Evolutionary conservation across 169 alveolate species (phyloP), one percentile per base, ranked within the genome.

Genomic region (Perkinsus olseni): DNA sequence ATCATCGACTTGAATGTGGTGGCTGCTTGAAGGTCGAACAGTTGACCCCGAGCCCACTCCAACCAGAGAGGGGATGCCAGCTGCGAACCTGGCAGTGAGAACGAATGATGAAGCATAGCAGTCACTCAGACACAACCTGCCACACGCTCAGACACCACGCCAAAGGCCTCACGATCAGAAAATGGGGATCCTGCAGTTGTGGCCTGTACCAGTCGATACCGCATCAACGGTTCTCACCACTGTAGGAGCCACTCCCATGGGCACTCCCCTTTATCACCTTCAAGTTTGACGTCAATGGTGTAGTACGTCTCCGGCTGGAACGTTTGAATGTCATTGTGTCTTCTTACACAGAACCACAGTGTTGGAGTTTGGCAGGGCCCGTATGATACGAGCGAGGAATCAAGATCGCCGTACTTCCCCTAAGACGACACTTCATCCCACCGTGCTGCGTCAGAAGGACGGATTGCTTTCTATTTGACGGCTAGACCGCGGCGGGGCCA

Each of bases 331-430:
- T 96, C 98, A 92, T 99, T 99, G 93, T 98, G 97, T 94, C 99
- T 95, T 93, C 97, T 96, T 0, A 99, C 99, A 95, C 99, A 97
- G 95, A 99, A 98, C 96, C 98, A 98, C 50, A 99, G 97, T 0
- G 99, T 99, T 0, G 99, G 99, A 45, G 99, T 98, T 96, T 99
- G 98, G 93, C 99, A 99, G 21, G 99, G 99, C 0, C 99, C 99
- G 95, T 98, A 99, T 8, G 99, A 97, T 24, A 99, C 95, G 93
- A 97, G 96, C 39, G 96, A 96, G 92, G 97, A 94, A 94, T 97
- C 98, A 93, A 97, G 94, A 74, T 97, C 98, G 4, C 98, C 97
- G 92, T 96, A 97, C 91, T 97, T 97, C 48, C 98, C 98, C 91
- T 95, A 95, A 91, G 96, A 96, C n/a, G n/a, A n/a, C n/a, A n/a